Base-by-base conservation (phyloP, 352 stramenopile species). In the Phytophthora macrochlamydospora region DNA sequence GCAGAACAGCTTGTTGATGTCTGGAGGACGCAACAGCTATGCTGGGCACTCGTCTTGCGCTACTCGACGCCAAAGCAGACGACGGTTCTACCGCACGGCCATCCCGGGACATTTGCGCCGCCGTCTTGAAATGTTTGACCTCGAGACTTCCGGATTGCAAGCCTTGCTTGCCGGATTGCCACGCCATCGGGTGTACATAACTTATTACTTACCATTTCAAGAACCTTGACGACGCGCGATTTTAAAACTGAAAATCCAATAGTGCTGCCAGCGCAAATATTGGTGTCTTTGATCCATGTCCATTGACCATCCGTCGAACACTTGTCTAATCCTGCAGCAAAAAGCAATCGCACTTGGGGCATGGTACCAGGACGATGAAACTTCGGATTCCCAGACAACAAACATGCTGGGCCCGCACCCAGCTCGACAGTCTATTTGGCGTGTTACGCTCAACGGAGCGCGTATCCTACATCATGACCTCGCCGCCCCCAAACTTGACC, bases 31-130 rank as follows among this genome's bases (percentile, higher is more conserved):
- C 60, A 69, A 59, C 63, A 62, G 56, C 51, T 50, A 56, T 48
- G 24, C 43, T 50, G 14, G 51, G 30, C 40, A 67, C 37, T 61
- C 71, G 13, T 59, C 67, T 7, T 64, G 58, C 6, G 61, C 56
- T 3, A 58, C 73, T 13, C 62, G 59, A 35, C 78, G 71, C 35
- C 69, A 74, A 31, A 59, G 63, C 1, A 73, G 75, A 55, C 76
- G 82, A 24, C 78, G 79, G 18, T 91, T 85, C 62, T 89, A 91
- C 48, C 79, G 82, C 56, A 60, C 77, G 44, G 58, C 75, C 12
- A 57, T 73, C 35, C 64, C 73, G 30, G 40, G 51, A n/a, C 52
- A 59, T 64, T 79, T 38, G 67, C 65, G 3, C 72, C 76, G 11
- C 59, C 67, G 28, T 62, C 57, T 14, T 72, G 53, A 83, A 58